A percentile compares a stretch with the other conserved stretches of the same genome.
Evolutionary conservation across 257 asterid genomes (phyloP).

Genomic region (Solanum appendiculatum): DNA sequence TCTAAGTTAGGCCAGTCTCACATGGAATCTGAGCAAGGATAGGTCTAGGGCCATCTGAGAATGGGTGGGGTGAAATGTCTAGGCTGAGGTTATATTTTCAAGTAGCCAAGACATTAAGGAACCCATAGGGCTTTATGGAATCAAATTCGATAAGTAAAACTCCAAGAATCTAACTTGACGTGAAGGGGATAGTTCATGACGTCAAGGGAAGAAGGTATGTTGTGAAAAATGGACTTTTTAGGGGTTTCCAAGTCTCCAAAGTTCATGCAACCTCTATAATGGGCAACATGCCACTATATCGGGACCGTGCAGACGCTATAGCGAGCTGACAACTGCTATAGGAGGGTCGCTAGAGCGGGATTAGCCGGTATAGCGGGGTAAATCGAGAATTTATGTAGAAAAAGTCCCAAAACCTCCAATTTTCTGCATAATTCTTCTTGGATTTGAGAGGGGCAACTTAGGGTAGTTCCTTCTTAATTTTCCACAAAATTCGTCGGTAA

Average conservation of each 20-base stretch:
- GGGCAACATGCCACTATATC: not conserved
- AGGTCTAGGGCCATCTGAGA: not conserved
- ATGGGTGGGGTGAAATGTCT: not conserved
- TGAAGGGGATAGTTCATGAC: not conserved
- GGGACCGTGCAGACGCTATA: not conserved
- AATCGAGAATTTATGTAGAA: not conserved
- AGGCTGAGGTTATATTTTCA: not conserved
- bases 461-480: not conserved
- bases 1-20: not conserved
- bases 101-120: not conserved
- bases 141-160: not conserved
- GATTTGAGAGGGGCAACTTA: not conserved
- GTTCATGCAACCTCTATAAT: not conserved
- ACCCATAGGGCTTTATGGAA: not conserved
- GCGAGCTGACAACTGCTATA: too few relatives aligned
- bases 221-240: too few relatives aligned
- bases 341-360: too few relatives aligned
- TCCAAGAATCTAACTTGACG: too few relatives aligned
- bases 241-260: not conserved
- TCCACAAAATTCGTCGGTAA: not conserved
- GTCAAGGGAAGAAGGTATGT: not conserved
- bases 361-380: not conserved
- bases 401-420: not conserved
- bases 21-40: not conserved
- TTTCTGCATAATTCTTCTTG: not conserved